phyloP scores from a whole-genome alignment of 176 grass and related monocot genomes.

The Cenchrus fungigraminus region DNA sequence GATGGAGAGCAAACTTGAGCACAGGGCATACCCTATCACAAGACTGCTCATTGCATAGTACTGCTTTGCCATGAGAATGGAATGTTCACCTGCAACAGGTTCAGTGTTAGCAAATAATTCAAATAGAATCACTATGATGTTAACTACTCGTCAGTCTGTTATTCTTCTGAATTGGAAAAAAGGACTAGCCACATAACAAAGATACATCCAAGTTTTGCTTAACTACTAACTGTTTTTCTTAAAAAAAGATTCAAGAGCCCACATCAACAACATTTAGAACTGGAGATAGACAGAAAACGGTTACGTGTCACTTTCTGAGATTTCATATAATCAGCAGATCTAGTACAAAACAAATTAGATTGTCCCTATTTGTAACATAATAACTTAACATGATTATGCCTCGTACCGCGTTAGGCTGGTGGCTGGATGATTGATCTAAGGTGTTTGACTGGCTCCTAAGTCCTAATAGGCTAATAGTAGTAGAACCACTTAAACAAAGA shows the following conservation, averaged over 20 bases:
- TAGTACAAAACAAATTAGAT: neutral
- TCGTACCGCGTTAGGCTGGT: neutral
- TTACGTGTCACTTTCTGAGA: neutral
- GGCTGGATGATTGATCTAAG: neutral
- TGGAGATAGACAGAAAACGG: neutral
- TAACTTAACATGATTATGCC: neutral
- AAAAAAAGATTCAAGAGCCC: neutral
- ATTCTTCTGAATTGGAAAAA: neutral
- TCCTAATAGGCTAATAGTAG: neutral
- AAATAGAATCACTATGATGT: neutral
- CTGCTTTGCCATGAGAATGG: slow-evolving; percentile 57
- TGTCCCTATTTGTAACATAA: neutral
- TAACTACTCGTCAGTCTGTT: neutral
- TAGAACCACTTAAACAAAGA: slow-evolving; percentile 8
- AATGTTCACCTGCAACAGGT: slow-evolving; percentile 49
- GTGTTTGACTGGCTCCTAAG: neutral
- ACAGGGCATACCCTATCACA: slow-evolving; percentile 81
- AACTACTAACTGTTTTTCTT: neutral
- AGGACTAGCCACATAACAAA: neutral
- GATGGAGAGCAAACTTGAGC: slow-evolving; percentile 81
- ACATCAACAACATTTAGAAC: neutral
- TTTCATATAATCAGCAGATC: neutral
- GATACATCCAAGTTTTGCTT: neutral
- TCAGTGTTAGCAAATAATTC: neutral
- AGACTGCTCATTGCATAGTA: slow-evolving; percentile 72